phyloP scores from a whole-genome alignment of 495 filamentous ascomycete genomes.

The Lentithecium fluviatile region DNA sequence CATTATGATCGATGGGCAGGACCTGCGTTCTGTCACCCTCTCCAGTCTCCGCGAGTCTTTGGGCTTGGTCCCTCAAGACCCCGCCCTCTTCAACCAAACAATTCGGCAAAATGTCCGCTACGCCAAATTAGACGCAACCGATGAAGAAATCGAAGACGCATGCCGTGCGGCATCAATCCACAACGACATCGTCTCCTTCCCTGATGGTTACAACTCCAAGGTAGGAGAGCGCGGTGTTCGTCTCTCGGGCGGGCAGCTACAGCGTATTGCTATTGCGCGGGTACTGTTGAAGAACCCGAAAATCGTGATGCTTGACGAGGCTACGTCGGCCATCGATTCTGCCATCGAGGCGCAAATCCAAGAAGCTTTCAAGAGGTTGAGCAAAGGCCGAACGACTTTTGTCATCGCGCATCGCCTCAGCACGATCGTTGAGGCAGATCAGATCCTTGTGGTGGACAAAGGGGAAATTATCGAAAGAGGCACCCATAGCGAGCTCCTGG shows the following conservation, averaged over 20 bases:
- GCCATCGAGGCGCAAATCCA: slow-evolving; percentile 31
- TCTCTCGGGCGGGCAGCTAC: slow-evolving; percentile 36
- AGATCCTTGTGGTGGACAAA: slow-evolving; percentile 44
- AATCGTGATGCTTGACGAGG: slow-evolving; percentile 37
- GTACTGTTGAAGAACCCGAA: slow-evolving; percentile 33
- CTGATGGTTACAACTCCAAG: slow-evolving; percentile 43
- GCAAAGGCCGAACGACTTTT: slow-evolving; percentile 30
- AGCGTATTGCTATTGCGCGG: slow-evolving; percentile 36
- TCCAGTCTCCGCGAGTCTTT: slow-evolving; percentile 19
- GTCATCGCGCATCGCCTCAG: slow-evolving; percentile 39
- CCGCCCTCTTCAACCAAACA: slow-evolving; percentile 39
- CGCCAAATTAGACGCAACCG: slow-evolving; percentile 49
- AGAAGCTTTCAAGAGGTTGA: slow-evolving; percentile 29
- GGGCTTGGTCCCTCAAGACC: slow-evolving; percentile 35
- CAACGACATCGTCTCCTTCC: slow-evolving; percentile 57
- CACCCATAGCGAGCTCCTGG: slow-evolving; percentile 42
- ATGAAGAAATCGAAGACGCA: slow-evolving; percentile 46
- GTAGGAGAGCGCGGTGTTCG: slow-evolving; percentile 28
- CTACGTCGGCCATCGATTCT: slow-evolving; percentile 32
- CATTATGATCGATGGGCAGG: slow-evolving; percentile 28
- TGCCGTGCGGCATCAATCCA: slow-evolving; percentile 59
- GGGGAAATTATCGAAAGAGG: slow-evolving; percentile 44
- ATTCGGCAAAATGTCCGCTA: slow-evolving; percentile 62
- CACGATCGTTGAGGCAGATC: slow-evolving; percentile 43
- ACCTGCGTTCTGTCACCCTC: slow-evolving; percentile 21